Base-by-base conservation (phyloP, 345 rosid species). In the Heritiera fomes region DNA sequence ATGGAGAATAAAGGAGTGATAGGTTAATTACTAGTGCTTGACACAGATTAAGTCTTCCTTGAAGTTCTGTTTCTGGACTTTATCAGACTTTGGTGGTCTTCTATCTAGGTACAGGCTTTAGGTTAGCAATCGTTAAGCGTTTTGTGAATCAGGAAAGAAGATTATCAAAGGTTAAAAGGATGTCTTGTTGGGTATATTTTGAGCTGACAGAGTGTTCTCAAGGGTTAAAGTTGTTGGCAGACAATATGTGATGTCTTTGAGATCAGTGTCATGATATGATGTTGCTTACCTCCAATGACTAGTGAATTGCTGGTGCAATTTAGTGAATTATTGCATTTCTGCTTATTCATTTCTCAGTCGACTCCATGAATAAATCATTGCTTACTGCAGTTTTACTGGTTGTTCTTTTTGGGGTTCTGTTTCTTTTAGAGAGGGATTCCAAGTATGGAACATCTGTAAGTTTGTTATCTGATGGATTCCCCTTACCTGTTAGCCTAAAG, bases 41-140 rank as follows among this genome's bases (percentile, higher is more conserved):
- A 47, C 43, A 30, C 17, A 7, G 20, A 49, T 49, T 6, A 70
- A 47, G 12, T 70, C 58, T 47, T 47, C 41, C 40, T 28, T n/a
- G n/a, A 70, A 70, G 11, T 70, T 70, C 40, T 70, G 58, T 11
- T 69, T 69, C 38, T 49, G 74, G n/a, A 47, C 41, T 28, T 6
- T 49, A 11, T 11, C 5, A 49, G 74, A 49, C 43, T 13, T 70
- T 46, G 40, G 7, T 1, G 9, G 59, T 70, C 41, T 23, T 18
- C 18, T 69, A 2, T 69, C 30, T 12, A 46, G 40, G n/a, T 69
- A 11, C 18, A 46, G 13, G 73, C 47, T 69, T 69, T 70, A 47
- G 58, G 17, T 70, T 70, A 23, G 73, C 38, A 10, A 7, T 71
- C 55, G 3, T 45, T 46, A 45, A 20, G 18, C 5, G 5, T 47